A percentile compares a stretch with the other conserved stretches of the same genome.
Evolutionary conservation across 805 yeast genomes (phyloP).

Genomic region (Starmerella etchellsii): DNA sequence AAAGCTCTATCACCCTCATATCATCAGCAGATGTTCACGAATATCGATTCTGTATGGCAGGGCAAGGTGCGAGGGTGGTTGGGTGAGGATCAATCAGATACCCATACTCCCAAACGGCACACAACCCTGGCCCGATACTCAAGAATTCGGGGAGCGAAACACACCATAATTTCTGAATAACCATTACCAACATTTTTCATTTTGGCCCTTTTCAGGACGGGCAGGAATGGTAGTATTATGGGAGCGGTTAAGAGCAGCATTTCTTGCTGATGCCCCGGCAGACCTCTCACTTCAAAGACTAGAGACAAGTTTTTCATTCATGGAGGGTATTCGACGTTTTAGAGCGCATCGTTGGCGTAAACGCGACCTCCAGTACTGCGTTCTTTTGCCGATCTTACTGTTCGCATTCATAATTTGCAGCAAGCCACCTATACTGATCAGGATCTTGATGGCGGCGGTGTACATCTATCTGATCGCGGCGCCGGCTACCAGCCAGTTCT

Average conservation of each 20-base stretch:
- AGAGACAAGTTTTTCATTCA: conserved; percentile 27
- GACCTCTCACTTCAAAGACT: conserved; percentile 24
- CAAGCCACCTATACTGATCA: conserved; percentile 24
- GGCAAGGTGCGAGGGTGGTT: no score
- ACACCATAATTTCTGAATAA: no score
- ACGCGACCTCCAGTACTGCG: conserved; percentile 38
- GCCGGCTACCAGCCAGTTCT: conserved; percentile 75
- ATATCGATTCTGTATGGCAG: no score
- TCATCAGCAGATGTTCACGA: no score
- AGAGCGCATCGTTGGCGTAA: conserved; percentile 25
- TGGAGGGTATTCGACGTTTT: conserved; percentile 25
- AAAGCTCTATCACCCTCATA: no score
- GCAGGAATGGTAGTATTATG: conserved; percentile 16
- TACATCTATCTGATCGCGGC: conserved; percentile 40
- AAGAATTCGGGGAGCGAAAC: no score
- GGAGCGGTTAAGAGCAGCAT: conserved; percentile 21
- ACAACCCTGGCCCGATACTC: no score
- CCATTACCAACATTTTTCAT: no score
- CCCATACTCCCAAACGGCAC: no score
- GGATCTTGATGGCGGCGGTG: conserved; percentile 30
- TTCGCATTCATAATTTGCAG: conserved; percentile 34
- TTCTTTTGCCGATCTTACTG: conserved; percentile 38
- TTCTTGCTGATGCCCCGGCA: conserved; percentile 29
- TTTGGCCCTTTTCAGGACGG: no score
- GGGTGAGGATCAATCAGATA: no score